These are phyloP conservation scores for Yamadazyma olivae DNA, from an alignment of 805 yeast species.

Conservation along the genomic window DNA sequence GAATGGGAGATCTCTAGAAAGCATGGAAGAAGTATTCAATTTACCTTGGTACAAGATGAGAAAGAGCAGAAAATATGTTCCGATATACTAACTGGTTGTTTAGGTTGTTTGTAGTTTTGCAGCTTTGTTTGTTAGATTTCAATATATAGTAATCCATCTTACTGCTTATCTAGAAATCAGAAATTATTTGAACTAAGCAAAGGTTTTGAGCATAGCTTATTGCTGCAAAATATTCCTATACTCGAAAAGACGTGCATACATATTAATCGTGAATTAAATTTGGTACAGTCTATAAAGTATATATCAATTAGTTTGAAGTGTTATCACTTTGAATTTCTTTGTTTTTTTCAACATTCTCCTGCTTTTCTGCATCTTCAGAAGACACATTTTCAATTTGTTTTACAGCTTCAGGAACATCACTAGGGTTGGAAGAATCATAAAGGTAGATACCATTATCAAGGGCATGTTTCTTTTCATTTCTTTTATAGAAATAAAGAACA, in stretches of 20 bases:
- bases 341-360: slow-evolving; percentile 2
- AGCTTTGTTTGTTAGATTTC: too few species aligned
- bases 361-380: slow-evolving; percentile 3
- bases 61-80: slow-evolving; percentile 17
- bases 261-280: too few species aligned
- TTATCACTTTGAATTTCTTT: slow-evolving; percentile 1
- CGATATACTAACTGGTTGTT: neutral
- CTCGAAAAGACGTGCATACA: too few species aligned
- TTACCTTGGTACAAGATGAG: slow-evolving; percentile 54
- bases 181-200: too few species aligned
- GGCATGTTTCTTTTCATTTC: slow-evolving; percentile 29
- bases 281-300: too few species aligned
- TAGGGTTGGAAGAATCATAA: slow-evolving; percentile 19
- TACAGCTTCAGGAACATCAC: slow-evolving; percentile 11
- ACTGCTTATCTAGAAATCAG: too few species aligned
- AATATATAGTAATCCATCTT: too few species aligned
- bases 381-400: neutral
- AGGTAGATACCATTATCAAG: slow-evolving; percentile 34
- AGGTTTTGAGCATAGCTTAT: too few species aligned
- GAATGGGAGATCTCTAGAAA: slow-evolving; percentile 47
- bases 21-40: slow-evolving; percentile 49
- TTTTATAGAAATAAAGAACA: slow-evolving; percentile 46
- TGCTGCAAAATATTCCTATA: too few species aligned
- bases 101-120: too few species aligned
- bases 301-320: too few species aligned